These are phyloP conservation scores for Mortierella sp. DNA, from an alignment of 371 early-diverging fungal species.

Conservation along the genomic window DNA sequence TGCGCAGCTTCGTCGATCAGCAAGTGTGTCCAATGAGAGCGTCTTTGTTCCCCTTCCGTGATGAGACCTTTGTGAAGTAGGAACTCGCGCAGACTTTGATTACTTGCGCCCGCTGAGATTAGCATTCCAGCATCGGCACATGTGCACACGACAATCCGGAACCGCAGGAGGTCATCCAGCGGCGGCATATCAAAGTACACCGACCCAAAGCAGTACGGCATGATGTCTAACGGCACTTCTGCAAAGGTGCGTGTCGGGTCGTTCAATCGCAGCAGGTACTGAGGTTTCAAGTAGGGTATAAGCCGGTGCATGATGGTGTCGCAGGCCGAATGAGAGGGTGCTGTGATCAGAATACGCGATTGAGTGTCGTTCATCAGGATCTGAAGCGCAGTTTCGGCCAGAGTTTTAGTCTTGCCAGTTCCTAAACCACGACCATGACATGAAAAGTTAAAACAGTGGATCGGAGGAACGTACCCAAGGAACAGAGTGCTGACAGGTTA, in stretches of 20 bases:
- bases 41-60: constrained; percentile 12
- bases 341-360: constrained; percentile 44
- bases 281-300: constrained; percentile 41
- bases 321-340: constrained; percentile 47
- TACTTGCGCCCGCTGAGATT: constrained; percentile 52
- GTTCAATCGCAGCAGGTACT: constrained; percentile 45
- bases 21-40: constrained; percentile 56
- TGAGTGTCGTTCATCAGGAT: constrained; percentile 34
- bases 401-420: constrained; percentile 50
- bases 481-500: background rate
- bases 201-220: constrained; percentile 39
- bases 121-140: constrained; percentile 58
- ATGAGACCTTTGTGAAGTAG: constrained; percentile 24
- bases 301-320: constrained; percentile 53
- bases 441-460: background rate
- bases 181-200: constrained; percentile 55
- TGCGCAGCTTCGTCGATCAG: constrained; percentile 67
- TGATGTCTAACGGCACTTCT: constrained; percentile 39
- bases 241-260: constrained; percentile 45
- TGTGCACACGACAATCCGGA: constrained; percentile 59
- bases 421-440: constrained; percentile 16
- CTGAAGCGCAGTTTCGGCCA: constrained; percentile 42
- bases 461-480: background rate
- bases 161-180: constrained; percentile 36
- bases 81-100: constrained; percentile 45